phyloP scores from a whole-genome alignment of 352 stramenopile species.

The Phytophthora sojae region DNA sequence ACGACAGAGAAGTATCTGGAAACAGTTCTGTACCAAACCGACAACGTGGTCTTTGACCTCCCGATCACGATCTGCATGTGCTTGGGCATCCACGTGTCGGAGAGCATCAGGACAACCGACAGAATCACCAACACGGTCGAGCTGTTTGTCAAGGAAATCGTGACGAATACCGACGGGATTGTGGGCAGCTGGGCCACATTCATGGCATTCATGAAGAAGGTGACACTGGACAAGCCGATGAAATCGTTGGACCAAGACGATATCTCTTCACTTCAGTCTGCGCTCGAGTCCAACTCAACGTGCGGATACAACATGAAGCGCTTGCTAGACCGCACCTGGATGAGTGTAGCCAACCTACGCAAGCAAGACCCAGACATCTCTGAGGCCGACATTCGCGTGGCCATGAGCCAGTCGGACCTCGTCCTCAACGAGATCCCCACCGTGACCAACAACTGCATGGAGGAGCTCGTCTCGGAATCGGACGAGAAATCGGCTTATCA shows the following conservation, averaged over 20 bases:
- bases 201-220: constrained; percentile 32
- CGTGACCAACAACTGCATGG: constrained; percentile 43
- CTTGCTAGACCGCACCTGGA: constrained; percentile 30
- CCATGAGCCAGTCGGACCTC: constrained; percentile 39
- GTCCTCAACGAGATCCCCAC: constrained; percentile 53
- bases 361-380: constrained; percentile 22
- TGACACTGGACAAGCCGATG: constrained; percentile 22
- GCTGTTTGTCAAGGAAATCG: constrained; percentile 39
- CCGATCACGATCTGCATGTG: constrained; percentile 46
- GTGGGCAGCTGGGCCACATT: constrained; percentile 26
- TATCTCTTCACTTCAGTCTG: constrained; percentile 27
- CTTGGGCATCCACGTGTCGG: constrained; percentile 31
- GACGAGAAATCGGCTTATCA: constrained; percentile 15
- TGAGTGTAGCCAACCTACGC: constrained; percentile 22
- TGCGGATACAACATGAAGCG: constrained; percentile 35
- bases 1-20: constrained; percentile 41
- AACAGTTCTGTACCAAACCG: constrained; percentile 42
- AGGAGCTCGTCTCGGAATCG: constrained; percentile 30
- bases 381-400: constrained; percentile 28
- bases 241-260: constrained; percentile 18
- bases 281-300: constrained; percentile 22
- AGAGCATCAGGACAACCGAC: constrained; percentile 24
- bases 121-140: constrained; percentile 42
- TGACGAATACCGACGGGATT: constrained; percentile 31
- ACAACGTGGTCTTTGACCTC: constrained; percentile 50